Evolutionary conservation across 495 filamentous ascomycete species (phyloP).

Genomic region (Terfezia claveryi): DNA sequence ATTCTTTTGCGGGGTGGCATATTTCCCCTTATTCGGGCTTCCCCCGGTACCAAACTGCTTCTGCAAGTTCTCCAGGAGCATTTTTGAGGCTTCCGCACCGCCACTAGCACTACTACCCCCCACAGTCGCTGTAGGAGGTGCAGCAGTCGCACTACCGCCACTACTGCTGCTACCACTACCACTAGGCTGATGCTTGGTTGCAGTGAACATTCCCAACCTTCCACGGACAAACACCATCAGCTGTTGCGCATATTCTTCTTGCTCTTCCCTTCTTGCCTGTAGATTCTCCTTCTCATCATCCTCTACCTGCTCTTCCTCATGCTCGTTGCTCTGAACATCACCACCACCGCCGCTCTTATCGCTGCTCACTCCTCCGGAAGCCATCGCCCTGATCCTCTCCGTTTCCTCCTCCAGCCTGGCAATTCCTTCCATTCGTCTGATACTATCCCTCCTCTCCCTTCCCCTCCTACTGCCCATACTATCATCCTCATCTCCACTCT

Average conservation of each 20-base stretch:
- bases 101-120: background rate
- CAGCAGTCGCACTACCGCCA: background rate
- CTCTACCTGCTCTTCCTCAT: too few species aligned
- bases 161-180: background rate
- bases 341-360: background rate
- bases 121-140: background rate
- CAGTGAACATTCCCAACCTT: background rate
- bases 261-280: too few species aligned
- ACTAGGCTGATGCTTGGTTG: background rate
- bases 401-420: too few species aligned
- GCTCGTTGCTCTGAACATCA: too few species aligned
- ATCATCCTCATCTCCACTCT: background rate
- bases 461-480: background rate
- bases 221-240: background rate
- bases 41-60: background rate
- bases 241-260: too few species aligned
- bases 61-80: background rate
- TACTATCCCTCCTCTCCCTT: background rate
- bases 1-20: too few species aligned
- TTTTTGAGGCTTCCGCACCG: background rate
- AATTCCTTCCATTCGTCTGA: background rate
- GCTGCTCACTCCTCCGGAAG: background rate
- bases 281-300: too few species aligned
- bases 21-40: background rate
- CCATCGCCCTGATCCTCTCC: too few species aligned